Conservation (phyloP, 176 grass and related monocot species). For the Oryza meridionalis region DNA sequence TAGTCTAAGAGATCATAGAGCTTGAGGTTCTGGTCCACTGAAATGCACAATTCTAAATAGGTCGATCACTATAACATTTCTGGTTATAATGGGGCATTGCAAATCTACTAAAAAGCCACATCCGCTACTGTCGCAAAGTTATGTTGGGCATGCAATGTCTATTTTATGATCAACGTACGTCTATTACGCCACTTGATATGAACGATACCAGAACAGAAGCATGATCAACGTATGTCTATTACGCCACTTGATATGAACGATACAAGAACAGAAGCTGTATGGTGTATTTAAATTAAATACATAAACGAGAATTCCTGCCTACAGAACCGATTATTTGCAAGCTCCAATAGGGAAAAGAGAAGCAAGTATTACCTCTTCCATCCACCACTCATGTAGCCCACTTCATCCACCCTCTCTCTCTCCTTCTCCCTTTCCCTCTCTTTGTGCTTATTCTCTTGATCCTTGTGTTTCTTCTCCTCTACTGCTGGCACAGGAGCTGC, state of each 20-base stretch:
- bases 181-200: not conserved
- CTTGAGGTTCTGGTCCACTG: not conserved
- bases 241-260: not conserved
- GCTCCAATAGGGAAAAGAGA: slow-evolving; percentile 1
- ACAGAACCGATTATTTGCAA: not conserved
- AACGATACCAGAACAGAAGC: not conserved
- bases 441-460: slow-evolving; percentile 33
- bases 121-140: not conserved
- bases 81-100: not conserved
- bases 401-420: slow-evolving; percentile 57
- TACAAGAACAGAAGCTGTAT: not conserved
- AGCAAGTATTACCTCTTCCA: slow-evolving; percentile 84
- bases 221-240: not conserved
- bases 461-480: slow-evolving; percentile 31
- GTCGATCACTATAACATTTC: not conserved
- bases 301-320: not conserved
- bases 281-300: slow-evolving; percentile 27
- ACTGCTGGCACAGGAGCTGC: not conserved
- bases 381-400: slow-evolving; percentile 84
- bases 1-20: not conserved
- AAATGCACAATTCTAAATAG: slow-evolving; percentile 9
- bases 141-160: not conserved
- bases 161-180: not conserved
- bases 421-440: slow-evolving; percentile 44
- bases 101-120: not conserved